A percentile compares a stretch with the other conserved stretches of the same genome.
Conservation (phyloP, 2,329 filamentous ascomycete genomes). For the Nemania sp. region DNA sequence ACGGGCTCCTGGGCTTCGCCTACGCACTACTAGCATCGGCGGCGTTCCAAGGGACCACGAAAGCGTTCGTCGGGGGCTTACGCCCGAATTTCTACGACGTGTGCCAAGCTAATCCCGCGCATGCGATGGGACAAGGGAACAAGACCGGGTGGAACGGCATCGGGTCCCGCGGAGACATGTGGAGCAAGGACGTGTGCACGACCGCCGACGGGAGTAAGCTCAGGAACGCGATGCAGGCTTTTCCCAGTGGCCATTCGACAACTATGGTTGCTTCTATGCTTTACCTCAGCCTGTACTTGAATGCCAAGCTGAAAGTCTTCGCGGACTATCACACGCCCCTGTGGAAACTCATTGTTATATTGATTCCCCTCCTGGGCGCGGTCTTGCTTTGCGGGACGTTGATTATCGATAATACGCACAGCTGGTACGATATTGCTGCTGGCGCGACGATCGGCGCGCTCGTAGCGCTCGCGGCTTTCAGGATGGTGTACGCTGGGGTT, state of each 20-base stretch:
- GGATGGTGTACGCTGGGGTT: conserved; percentile 67
- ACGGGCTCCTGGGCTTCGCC: conserved; percentile 62
- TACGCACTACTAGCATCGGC: conserved; percentile 63
- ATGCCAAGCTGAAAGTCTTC: conserved; percentile 73
- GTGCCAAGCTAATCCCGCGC: conserved; percentile 60
- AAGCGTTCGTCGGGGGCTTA: conserved; percentile 67
- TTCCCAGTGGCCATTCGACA: conserved; percentile 70
- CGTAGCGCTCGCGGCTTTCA: conserved; percentile 65
- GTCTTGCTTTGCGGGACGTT: conserved; percentile 62
- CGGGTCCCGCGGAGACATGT: conserved; percentile 65
- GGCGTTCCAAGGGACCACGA: conserved; percentile 68
- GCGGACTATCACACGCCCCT: conserved; percentile 66
- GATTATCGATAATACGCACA: conserved; percentile 67
- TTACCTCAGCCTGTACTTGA: conserved; percentile 69
- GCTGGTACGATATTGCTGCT: conserved; percentile 70
- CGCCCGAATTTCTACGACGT: conserved; percentile 67
- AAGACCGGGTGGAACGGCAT: conserved; percentile 37
- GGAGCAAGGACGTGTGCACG: conserved; percentile 64
- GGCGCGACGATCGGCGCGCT: conserved; percentile 65
- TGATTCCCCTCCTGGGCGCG: conserved; percentile 63
- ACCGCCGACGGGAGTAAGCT: conserved; percentile 55
- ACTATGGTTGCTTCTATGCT: conserved; percentile 66
- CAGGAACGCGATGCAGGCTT: conserved; percentile 64
- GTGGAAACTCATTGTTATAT: conserved; percentile 66
- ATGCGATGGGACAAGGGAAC: conserved; percentile 29